These are phyloP conservation scores for Naganishia liquefaciens DNA, from an alignment of 1,284 basidiomycete genomes.

Conservation along the genomic window DNA sequence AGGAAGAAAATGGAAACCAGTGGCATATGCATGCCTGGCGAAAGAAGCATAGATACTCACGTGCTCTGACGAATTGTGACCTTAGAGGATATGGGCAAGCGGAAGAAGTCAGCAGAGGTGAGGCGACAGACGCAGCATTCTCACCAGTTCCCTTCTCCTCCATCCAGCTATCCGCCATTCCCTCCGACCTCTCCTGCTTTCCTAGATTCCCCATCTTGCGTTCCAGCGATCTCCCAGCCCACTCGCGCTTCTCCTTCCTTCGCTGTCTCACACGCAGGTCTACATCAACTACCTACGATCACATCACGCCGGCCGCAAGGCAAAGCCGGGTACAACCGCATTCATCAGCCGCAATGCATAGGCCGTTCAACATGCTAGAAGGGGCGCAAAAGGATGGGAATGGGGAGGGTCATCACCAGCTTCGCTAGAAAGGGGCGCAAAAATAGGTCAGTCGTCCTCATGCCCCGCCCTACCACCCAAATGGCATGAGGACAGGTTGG, in stretches of 20 bases:
- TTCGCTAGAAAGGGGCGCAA: background rate
- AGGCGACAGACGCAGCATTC: too few relatives aligned
- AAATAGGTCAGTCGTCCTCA: background rate
- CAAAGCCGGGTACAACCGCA: slow-evolving; percentile 1
- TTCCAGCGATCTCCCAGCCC: too few relatives aligned
- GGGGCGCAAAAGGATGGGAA: background rate
- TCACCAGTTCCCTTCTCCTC: too few relatives aligned
- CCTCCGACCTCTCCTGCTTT: too few relatives aligned
- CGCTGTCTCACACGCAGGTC: background rate
- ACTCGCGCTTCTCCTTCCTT: too few relatives aligned
- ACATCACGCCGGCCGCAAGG: background rate
- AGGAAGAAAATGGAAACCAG: too few relatives aligned
- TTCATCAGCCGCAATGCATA: background rate
- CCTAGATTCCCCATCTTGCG: too few relatives aligned
- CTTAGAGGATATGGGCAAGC: background rate
- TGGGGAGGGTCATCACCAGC: slow-evolving; percentile 7
- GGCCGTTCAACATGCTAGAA: background rate
- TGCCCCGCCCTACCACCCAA: slow-evolving; percentile 5
- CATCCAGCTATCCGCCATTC: too few relatives aligned
- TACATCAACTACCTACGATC: background rate
- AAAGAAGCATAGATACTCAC: too few relatives aligned
- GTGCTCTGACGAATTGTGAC: too few relatives aligned
- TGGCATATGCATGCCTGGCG: too few relatives aligned
- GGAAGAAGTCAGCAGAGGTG: background rate
- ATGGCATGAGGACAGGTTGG: background rate